Conservation (phyloP, 2,329 filamentous ascomycete genomes). For the Aspergillus sp. region DNA sequence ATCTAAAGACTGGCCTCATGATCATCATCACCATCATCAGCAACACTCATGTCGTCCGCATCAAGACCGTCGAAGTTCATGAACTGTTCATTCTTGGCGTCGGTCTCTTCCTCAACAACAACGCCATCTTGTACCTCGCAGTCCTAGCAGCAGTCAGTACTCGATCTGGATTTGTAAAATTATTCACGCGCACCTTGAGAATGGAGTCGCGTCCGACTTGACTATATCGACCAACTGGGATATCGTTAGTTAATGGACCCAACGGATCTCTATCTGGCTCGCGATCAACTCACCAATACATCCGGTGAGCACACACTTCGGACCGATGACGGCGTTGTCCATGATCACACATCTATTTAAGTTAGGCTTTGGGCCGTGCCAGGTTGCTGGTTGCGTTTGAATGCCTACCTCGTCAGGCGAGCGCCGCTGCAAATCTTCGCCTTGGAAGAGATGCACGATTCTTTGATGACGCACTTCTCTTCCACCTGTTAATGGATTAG, state of each 20-base stretch:
- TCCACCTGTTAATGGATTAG: conserved; percentile 56
- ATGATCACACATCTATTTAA: conserved; percentile 82
- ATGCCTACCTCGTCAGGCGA: conserved; percentile 54
- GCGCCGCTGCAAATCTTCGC: conserved; percentile 85
- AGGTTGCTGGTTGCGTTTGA: background rate
- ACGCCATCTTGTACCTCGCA: conserved; percentile 90
- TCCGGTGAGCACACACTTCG: conserved; percentile 78
- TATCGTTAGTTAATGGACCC: background rate
- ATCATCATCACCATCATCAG: conserved; percentile 19
- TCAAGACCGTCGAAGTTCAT: conserved; percentile 54
- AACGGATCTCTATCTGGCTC: background rate
- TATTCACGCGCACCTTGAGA: conserved; percentile 52
- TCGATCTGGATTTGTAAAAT: background rate
- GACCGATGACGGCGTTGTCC: conserved; percentile 84
- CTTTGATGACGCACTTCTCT: conserved; percentile 88
- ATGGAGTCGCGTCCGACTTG: conserved; percentile 78
- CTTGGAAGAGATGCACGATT: conserved; percentile 81
- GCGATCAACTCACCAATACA: conserved; percentile 59
- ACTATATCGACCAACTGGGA: conserved; percentile 68
- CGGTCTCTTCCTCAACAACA: conserved; percentile 73
- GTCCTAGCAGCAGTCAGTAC: conserved; percentile 44
- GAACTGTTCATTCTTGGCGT: conserved; percentile 63
- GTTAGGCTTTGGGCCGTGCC: background rate
- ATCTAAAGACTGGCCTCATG: no score
- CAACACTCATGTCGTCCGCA: conserved; percentile 32